These are phyloP conservation scores for Ceratocystis cacaofunesta DNA, from an alignment of 2,329 filamentous ascomycete genomes.

Conservation along the genomic window DNA sequence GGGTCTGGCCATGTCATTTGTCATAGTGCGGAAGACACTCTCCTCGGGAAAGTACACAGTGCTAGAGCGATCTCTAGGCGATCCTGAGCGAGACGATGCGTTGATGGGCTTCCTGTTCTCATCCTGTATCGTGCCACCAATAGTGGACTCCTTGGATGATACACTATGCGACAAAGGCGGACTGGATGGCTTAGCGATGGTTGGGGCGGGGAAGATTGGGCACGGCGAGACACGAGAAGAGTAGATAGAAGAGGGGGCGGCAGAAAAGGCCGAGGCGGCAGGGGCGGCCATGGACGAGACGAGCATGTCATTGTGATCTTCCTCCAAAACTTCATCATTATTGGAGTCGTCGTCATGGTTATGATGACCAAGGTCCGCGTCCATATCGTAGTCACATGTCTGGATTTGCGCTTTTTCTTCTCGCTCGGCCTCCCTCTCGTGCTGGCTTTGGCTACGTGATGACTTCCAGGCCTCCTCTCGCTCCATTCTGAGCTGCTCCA, in stretches of 20 bases:
- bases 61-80: conserved; percentile 24
- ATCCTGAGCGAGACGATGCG: neutral
- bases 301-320: neutral
- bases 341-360: neutral
- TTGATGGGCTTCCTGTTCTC: neutral
- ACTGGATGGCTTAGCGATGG: conserved; percentile 5
- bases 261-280: neutral
- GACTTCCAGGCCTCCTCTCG: conserved; percentile 5
- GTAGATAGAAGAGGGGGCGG: neutral
- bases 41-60: conserved; percentile 47
- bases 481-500: conserved; percentile 14
- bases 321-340: neutral
- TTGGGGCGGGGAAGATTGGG: conserved; percentile 4
- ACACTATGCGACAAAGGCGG: neutral
- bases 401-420: neutral
- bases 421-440: neutral
- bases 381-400: neutral
- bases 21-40: conserved; percentile 47
- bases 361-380: neutral
- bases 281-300: neutral
- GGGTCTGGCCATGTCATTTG: conserved; percentile 33
- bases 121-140: neutral
- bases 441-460: neutral
- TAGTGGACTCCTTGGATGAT: conserved; percentile 17
- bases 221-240: neutral